Base-by-base conservation (phyloP, 768 basidiomycete genomes). In the Lactifluus pinguis region DNA sequence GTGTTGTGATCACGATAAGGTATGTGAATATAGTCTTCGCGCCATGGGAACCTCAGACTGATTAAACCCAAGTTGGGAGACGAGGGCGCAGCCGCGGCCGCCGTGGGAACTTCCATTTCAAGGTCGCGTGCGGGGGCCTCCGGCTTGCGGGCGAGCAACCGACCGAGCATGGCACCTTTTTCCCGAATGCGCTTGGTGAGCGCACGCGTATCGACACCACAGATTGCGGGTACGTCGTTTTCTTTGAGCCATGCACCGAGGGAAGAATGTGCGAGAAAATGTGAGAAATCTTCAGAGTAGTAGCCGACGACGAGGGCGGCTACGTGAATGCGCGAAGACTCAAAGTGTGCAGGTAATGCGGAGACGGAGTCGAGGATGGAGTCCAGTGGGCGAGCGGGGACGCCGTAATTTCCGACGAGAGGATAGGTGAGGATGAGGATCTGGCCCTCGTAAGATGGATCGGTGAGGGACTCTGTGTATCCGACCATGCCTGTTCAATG, bases 341-440 rank as follows among this genome's bases (percentile, higher is more conserved):
- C 97, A 74, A 98, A 98, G 62, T 90, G 85, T 44, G 73, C 72
- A 2, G 88, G 86, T 48, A 93, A 75, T 30, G 76, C 74, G 62
- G 25, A 25, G 25, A 25, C 2, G 25, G 25, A 25, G 2, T 86
- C 81, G 44, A 82, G 68, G 38, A 77, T 25, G 25, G 25, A 64
- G 41, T 64, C 61, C 64, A 73, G 72, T 34, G 77, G 75, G 57
- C 92, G 85, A 63, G 80, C 79, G 55, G 97, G 97, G 21, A 98
- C 94, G 69, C 97, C 97, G 71, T 99, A 99, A 72, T 98, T 98
- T 41, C 97, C 97, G 65, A 98, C 78, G 67, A 99, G 80, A 14
- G 97, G 97, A 76, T 98, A 98, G 2, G 97, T 98, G 67, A 98
- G 80, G 65, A 99, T 85, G 61, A 99, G 87, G 70, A 99, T 98